These are phyloP conservation scores for Geranium rotundifolium DNA, from an alignment of 345 rosid genomes.

Conservation along the genomic window DNA sequence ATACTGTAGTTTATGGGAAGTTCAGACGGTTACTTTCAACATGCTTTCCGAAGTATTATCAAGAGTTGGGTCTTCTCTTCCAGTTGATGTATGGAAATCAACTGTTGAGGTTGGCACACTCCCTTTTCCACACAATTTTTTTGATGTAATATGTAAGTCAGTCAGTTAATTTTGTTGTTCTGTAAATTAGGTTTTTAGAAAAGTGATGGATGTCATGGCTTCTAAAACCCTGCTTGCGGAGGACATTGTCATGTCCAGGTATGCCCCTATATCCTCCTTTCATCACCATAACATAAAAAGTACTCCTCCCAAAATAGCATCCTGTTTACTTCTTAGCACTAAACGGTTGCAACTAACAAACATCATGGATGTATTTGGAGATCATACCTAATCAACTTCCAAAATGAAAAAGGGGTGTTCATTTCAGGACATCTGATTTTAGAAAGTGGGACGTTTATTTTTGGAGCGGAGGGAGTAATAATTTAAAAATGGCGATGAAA, in stretches of 20 bases:
- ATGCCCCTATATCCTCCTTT: conserved; percentile 3
- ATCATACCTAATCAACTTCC: no score
- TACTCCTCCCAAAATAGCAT: no score
- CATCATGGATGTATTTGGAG: no score
- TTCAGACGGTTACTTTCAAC: conserved; percentile 38
- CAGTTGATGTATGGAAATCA: conserved; percentile 48
- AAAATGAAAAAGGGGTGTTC: no score
- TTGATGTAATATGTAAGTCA: neutral
- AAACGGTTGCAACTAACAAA: no score
- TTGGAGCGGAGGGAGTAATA: neutral
- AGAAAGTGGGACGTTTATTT: no score
- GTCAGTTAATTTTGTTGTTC: conserved; percentile 8
- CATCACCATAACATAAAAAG: neutral
- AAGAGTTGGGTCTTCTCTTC: conserved; percentile 43
- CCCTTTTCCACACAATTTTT: conserved; percentile 6
- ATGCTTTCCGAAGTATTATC: conserved; percentile 61
- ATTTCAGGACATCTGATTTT: no score
- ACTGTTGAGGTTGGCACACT: conserved; percentile 41
- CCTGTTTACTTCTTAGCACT: no score
- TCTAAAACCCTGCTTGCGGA: conserved; percentile 48
- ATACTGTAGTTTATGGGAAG: conserved; percentile 48
- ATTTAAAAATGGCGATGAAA: neutral
- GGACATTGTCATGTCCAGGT: conserved; percentile 62
- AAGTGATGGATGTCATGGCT: conserved; percentile 67
- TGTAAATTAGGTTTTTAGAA: conserved; percentile 52